Base-by-base conservation (phyloP, 1,284 basidiomycete genomes). In the Ceratobasidium papillatum region DNA sequence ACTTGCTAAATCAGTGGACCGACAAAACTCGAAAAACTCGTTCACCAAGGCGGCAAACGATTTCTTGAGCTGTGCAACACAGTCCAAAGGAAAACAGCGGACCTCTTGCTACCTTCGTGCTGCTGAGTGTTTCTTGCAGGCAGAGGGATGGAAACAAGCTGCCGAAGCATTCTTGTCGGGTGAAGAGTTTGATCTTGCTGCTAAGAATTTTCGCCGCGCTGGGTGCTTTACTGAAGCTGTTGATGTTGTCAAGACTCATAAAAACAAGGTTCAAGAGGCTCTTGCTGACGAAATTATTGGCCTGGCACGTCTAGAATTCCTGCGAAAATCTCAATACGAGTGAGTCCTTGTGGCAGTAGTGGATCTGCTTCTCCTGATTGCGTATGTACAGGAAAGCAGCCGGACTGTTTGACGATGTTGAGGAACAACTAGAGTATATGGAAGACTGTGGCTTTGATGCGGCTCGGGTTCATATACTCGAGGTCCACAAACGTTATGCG, bases 211-310 rank as follows among this genome's bases (percentile, higher is more conserved):
- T 76, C 83, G 86, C 12, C 85, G 87, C 61, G 82, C 83, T 0
- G 86, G 85, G 0, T 80, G 80, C 64, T 90, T 90, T 64, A 87
- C 87, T 32, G 82, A 89, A 63, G 88, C 88, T 0, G 84, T 90
- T 0, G 79, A 83, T 0, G 81, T 89, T 12, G 80, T 90, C 27
- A 76, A 84, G 56, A 74, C 76, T 0, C 79, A 86, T 51, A 76
- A 80, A 3, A 51, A 69, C 0, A 41, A 77, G 0, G 83, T 90
- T 49, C 77, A 83, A 0, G 81, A 85, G 3, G 82, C 80, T 19
- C 84, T 91, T 41, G 82, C 82, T 12, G 83, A 85, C 3, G 82
- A 80, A 22, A 84, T 91, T 43, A 82, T 82, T 19, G 83, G 82
- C 0, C 85, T 87, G 82, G 0, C 85, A 86, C 7, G 87, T 87